Base-by-base conservation (phyloP, 139 green algal genomes). In the Coelastrella sp. region DNA sequence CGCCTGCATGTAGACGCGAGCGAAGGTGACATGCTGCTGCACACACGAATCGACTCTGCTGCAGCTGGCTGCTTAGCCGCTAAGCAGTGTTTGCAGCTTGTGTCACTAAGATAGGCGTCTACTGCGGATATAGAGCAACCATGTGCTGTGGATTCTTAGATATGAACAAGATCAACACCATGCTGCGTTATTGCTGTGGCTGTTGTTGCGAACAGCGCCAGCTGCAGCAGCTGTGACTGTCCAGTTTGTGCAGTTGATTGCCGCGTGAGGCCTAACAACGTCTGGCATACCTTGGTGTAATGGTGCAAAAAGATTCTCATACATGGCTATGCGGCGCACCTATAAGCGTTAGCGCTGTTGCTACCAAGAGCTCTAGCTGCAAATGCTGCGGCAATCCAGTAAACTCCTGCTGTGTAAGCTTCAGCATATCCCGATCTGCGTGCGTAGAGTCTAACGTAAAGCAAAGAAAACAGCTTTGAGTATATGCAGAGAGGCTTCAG, bases 391-490 rank as follows among this genome's bases (percentile, higher is more conserved):
- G 91, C 56, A 93, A 65, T 23, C 74, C 60, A 56, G 77, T 78
- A 32, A 92, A 92, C 66, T 90, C 87, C 82, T 93, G 82, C 83
- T 93, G 91, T 64, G 82, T 93, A 3, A 93, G 83, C 68, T 92
- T 93, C 32, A 93, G 87, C 82, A 92, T 90, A 78, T 92, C 88
- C 57, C 91, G 90, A 61, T 93, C 91, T 93, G 87, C 83, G 89
- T 47, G 32, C 1, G 32, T 47, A 47, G 32, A 47, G 32, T 47
- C 32, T 1, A 47, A 47, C 32, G 32, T 47, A 47, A 47, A 47
- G 32, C 32, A 47, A 47, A 47, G 0, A 47, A 47, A 2, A 47
- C 32, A 47, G 32, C 32, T 47, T 47, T 47, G 32, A 0, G 32
- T 47, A 47, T 47, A 47, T 47, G 23, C 16, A 60, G 74, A 10